phyloP scores from a whole-genome alignment of 257 asterid species.

The Mitragyna speciosa region DNA sequence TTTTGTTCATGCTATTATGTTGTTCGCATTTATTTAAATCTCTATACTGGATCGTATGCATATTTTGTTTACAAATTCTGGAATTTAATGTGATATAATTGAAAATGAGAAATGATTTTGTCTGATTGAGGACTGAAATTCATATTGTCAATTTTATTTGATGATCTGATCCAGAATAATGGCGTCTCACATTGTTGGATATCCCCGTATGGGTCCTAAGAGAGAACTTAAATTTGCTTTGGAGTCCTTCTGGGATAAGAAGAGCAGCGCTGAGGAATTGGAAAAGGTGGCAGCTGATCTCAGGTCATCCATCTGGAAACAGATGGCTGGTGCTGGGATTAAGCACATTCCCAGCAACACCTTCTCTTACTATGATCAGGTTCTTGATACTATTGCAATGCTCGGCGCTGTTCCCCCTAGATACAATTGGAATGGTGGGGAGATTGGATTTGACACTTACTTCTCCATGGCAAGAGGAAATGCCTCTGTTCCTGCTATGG shows the following conservation, averaged over 20 bases:
- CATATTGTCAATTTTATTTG: slow-evolving; percentile 29
- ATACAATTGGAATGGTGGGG: slow-evolving; percentile 89
- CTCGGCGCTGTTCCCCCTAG: slow-evolving; percentile 89
- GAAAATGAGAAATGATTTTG: slow-evolving; percentile 5
- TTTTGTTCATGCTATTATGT: not conserved
- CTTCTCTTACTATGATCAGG: slow-evolving; percentile 81
- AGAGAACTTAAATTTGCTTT: slow-evolving; percentile 86
- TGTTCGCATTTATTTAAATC: not conserved
- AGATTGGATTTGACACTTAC: slow-evolving; percentile 78
- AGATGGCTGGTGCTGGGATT: slow-evolving; percentile 79
- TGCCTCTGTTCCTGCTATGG: slow-evolving; percentile 99
- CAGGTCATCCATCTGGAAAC: slow-evolving; percentile 70
- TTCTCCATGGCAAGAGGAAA: slow-evolving; percentile 99
- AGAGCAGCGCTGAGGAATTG: slow-evolving; percentile 64
- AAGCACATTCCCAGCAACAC: slow-evolving; percentile 86
- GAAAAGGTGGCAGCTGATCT: slow-evolving; percentile 62
- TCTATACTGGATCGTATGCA: not conserved
- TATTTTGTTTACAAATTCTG: not conserved
- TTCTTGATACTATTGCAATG: slow-evolving; percentile 76
- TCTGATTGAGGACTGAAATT: slow-evolving; percentile 25
- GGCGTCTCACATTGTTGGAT: slow-evolving; percentile 82
- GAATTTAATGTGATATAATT: not conserved
- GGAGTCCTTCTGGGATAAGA: slow-evolving; percentile 84
- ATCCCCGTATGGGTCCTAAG: slow-evolving; percentile 97
- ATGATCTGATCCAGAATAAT: slow-evolving; percentile 41